Base-by-base conservation (phyloP, 257 asterid genomes). In the Linderniella brevidens region DNA sequence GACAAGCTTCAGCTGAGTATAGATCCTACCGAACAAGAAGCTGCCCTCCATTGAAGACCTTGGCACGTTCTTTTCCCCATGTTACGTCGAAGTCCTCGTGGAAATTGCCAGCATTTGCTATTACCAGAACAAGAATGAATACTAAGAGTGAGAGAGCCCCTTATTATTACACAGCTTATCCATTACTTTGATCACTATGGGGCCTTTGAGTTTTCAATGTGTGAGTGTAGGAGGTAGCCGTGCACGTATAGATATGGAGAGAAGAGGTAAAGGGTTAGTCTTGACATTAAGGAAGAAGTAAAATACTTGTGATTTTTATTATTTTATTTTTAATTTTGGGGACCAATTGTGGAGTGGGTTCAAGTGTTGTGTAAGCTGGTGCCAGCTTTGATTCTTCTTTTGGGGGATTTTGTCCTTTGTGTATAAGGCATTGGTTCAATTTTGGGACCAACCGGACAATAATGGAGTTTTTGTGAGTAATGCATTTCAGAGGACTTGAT, bases 1-100 rank as follows among this genome's bases (percentile, higher is more conserved):
- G 16, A 72, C 79, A 50, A 72, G 79, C 58, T 72, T 68, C 52
- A 72, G 68, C 57, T 72, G 75, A 62, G 68, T 68, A 36, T 72
- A 75, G 40, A 67, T 67, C 50, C 69, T 60, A 17, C n/a, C n/a
- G 38, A 4, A 72, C 54, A 8, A 72, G 53, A 36, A 68, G 69
- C 59, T 64, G 69, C 0, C 79, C 79, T 44, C 64, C 64, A 19
- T 50, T 52, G 62, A 64, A 64, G 9, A 68, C 57, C 72, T 61
- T 72, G 20, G 72, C 75, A 12, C 79, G 63, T 18, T 58, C n/a
- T n/a, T 49, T 75, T 19, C 79, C 79, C 79, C 79, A 68, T 25
- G 32, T 25, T 25, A 25, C 6, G 32, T 25, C 32, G 32, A 25
- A 25, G 6, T 25, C 32, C 6, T 25, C 4, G 32, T 25, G 6